These are phyloP conservation scores for Epichloe scottii DNA, from an alignment of 2,329 filamentous ascomycete genomes.

Conservation along the genomic window DNA sequence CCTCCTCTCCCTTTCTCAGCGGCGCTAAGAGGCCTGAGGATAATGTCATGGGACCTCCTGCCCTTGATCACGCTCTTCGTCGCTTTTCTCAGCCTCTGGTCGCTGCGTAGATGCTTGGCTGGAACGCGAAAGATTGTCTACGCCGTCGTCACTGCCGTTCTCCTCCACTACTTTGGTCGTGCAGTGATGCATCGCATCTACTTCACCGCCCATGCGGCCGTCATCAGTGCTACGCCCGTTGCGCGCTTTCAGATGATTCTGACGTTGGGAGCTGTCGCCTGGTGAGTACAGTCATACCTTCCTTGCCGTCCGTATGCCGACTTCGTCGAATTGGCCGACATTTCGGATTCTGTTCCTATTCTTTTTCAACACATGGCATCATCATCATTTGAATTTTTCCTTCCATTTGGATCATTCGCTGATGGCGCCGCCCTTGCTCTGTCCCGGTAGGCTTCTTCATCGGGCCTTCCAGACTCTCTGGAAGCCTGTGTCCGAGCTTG, in stretches of 20 bases:
- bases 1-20: not conserved
- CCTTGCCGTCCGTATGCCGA: conserved; percentile 3
- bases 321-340: not conserved
- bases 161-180: conserved; percentile 21
- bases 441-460: conserved; percentile 55
- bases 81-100: conserved; percentile 25
- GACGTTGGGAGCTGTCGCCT: conserved; percentile 38
- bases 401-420: not conserved
- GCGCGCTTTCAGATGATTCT: conserved; percentile 43
- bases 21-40: conserved; percentile 20
- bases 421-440: not conserved
- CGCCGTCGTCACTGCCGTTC: conserved; percentile 19
- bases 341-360: not conserved
- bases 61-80: conserved; percentile 27
- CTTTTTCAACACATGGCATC: too few species aligned
- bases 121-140: conserved; percentile 20
- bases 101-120: conserved; percentile 22
- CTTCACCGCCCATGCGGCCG: conserved; percentile 16
- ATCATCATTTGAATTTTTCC: too few species aligned
- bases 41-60: conserved; percentile 31
- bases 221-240: conserved; percentile 34
- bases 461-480: conserved; percentile 80
- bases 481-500: conserved; percentile 82
- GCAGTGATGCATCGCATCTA: conserved; percentile 18
- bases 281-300: conserved; percentile 27